These are phyloP conservation scores for Dalbergia oliveri DNA, from an alignment of 306 rosid species.

Conservation along the genomic window DNA sequence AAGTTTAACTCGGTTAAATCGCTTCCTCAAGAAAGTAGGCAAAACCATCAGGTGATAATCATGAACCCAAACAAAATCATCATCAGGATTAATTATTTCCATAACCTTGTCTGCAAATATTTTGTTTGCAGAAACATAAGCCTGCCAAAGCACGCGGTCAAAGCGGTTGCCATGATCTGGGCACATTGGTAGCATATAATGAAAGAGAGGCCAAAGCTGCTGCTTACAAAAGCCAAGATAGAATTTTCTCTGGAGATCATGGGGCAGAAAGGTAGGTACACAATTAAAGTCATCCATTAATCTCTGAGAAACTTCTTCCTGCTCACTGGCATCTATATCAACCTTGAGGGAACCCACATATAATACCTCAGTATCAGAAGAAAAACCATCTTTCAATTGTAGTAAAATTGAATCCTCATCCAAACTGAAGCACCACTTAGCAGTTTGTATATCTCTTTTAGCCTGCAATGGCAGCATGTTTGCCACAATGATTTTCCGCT, in stretches of 20 bases:
- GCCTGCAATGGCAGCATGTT: slow-evolving; percentile 84
- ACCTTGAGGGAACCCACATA: slow-evolving; percentile 86
- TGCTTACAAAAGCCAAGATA: slow-evolving; percentile 82
- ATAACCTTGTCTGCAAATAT: slow-evolving; percentile 87
- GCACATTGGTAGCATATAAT: slow-evolving; percentile 86
- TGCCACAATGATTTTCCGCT: slow-evolving; percentile 82
- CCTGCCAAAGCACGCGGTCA: slow-evolving; percentile 82
- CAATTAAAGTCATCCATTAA: slow-evolving; percentile 76
- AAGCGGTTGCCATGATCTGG: slow-evolving; percentile 85
- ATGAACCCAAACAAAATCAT: slow-evolving; percentile 89
- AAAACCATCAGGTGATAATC: slow-evolving; percentile 91
- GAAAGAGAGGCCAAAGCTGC: slow-evolving; percentile 90
- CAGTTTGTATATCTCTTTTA: slow-evolving; percentile 67
- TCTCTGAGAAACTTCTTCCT: slow-evolving; percentile 81
- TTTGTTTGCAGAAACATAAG: slow-evolving; percentile 88
- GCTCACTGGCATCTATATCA: slow-evolving; percentile 72
- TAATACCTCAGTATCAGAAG: slow-evolving; percentile 73
- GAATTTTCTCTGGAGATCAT: slow-evolving; percentile 71
- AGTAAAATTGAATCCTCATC: slow-evolving; percentile 80
- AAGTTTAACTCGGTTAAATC: slow-evolving; percentile 69
- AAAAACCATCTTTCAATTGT: slow-evolving; percentile 77
- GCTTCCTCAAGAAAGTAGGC: slow-evolving; percentile 86
- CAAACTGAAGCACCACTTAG: slow-evolving; percentile 78
- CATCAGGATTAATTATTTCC: slow-evolving; percentile 86
- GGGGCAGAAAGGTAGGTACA: slow-evolving; percentile 81